Evolutionary conservation across 2,329 filamentous ascomycete species (phyloP), one percentile per base, ranked within the genome.

Genomic region (Simplicillium sp.): DNA sequence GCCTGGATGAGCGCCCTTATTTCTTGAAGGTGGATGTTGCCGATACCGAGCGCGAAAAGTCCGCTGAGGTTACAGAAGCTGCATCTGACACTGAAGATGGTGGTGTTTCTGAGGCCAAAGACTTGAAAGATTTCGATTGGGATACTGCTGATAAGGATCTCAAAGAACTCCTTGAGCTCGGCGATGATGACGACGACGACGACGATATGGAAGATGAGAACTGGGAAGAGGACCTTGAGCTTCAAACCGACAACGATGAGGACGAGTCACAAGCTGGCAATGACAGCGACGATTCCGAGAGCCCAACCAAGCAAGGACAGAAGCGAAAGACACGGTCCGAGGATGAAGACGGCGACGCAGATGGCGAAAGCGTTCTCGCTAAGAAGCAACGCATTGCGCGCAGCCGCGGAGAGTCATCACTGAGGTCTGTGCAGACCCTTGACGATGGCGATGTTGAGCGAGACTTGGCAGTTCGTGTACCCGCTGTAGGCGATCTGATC

Each of bases 1-100:
- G 77, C 42, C 68, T 94, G 11, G 80, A 92, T 42, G 89, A 96
- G 58, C 71, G 71, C 3, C 81, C 83, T 0, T 95, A 90, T 54
- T 67, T 84, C n/a, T 60, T 25, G 20, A 25, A 25, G 20, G 20
- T 94, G 36, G 71, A 82, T n/a, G 72, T 88, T 3, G 80, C 87
- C 39, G 78, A 83, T 1, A 75, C 80, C 14, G 83, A 87, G 50
- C 70, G 76, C 12, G 61, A 56, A 48, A 54, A 44, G 32, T 56
- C 54, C 5, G 58, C 57, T 20, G 60, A 61, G 36, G 51, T 51
- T 4, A 53, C 53, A 2, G 60, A 62, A 50, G 54, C 48, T 8
- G 48, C 49, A 37, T 61, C 50, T 15, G 55, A 60, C 33, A 46
- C 47, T 14, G 55, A 61, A 37, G 60, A 60, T 13, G 53, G 44